Percentiles rank a stretch among this genome's conserved stretches.
Evolutionary conservation across 352 stramenopile species (phyloP).

Genomic region (Thraustochytrium striatum): DNA sequence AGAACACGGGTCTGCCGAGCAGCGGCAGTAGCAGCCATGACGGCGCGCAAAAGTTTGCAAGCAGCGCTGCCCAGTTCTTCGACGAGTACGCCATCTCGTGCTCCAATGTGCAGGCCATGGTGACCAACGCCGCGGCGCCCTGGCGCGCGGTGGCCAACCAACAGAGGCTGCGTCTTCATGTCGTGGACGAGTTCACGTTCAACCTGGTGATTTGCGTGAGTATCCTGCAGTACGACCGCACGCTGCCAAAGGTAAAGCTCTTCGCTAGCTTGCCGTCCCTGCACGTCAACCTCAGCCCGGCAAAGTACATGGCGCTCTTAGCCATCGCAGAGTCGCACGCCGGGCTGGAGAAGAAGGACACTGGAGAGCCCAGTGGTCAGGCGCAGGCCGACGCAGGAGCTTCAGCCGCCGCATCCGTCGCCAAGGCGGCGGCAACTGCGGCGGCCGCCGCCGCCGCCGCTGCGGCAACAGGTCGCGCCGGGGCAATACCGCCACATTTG

Average conservation of each 20-base stretch:
- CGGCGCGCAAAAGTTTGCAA: background rate
- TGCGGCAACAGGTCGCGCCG: too few species aligned
- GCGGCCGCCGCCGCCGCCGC: too few species aligned
- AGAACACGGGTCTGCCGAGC: background rate
- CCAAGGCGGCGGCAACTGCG: too few species aligned
- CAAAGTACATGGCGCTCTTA: conserved; percentile 21
- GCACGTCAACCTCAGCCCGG: conserved; percentile 9
- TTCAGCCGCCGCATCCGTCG: too few species aligned
- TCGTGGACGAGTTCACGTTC: conserved; percentile 39
- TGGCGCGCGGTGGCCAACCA: conserved; percentile 12
- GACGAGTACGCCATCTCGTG: conserved; percentile 43
- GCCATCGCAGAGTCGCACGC: background rate
- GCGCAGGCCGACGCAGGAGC: too few species aligned
- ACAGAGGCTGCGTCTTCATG: background rate
- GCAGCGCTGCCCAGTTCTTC: conserved; percentile 9
- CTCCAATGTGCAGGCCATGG: conserved; percentile 26
- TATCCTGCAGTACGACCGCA: conserved; percentile 39
- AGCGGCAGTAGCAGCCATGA: background rate
- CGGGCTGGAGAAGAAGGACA: too few species aligned
- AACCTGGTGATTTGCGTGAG: conserved; percentile 40
- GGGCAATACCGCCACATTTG: too few species aligned
- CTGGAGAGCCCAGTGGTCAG: too few species aligned
- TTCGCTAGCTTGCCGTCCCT: conserved; percentile 28
- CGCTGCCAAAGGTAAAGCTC: conserved; percentile 33
- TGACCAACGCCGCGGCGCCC: background rate